Evolutionary conservation across 1,139 yeast genomes (phyloP).

Genomic region (Candida tunisiensis): DNA sequence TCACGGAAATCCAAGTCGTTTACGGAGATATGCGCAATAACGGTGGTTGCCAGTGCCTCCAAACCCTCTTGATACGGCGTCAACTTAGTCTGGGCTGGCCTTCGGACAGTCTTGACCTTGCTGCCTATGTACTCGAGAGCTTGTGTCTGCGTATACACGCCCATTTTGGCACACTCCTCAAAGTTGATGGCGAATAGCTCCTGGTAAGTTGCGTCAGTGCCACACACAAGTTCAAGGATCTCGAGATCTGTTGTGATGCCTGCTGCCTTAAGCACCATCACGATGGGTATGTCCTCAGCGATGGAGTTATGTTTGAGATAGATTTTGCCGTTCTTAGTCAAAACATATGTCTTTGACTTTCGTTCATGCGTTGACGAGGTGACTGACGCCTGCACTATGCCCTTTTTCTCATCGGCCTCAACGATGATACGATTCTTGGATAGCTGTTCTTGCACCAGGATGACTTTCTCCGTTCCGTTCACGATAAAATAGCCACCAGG

Average conservation of each 20-base stretch:
- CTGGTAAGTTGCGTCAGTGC: constrained; percentile 73
- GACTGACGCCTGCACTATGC: constrained; percentile 90
- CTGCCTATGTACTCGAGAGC: constrained; percentile 85
- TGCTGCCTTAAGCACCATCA: constrained; percentile 83
- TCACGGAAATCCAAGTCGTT: constrained; percentile 78
- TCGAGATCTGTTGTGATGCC: constrained; percentile 89
- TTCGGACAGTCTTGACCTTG: constrained; percentile 81
- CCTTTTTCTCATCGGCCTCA: constrained; percentile 91
- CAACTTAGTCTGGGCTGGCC: constrained; percentile 69
- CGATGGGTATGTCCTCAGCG: constrained; percentile 91
- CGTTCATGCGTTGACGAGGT: constrained; percentile 97
- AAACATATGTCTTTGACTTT: constrained; percentile 90
- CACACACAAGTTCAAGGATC: constrained; percentile 87
- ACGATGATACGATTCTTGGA: constrained; percentile 95
- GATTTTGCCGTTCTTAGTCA: constrained; percentile 78
- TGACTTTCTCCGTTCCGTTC: constrained; percentile 96
- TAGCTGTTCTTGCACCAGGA: constrained; percentile 89
- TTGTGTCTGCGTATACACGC: constrained; percentile 83
- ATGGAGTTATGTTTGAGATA: constrained; percentile 90
- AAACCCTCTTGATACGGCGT: constrained; percentile 84
- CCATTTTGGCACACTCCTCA: constrained; percentile 82
- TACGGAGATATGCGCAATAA: constrained; percentile 88
- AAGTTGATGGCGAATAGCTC: constrained; percentile 84
- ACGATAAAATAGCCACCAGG: constrained; percentile 98
- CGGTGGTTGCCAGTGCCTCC: constrained; percentile 92